Evolutionary conservation across 345 rosid species (phyloP).

Genomic region (Hypericum androsaemum): DNA sequence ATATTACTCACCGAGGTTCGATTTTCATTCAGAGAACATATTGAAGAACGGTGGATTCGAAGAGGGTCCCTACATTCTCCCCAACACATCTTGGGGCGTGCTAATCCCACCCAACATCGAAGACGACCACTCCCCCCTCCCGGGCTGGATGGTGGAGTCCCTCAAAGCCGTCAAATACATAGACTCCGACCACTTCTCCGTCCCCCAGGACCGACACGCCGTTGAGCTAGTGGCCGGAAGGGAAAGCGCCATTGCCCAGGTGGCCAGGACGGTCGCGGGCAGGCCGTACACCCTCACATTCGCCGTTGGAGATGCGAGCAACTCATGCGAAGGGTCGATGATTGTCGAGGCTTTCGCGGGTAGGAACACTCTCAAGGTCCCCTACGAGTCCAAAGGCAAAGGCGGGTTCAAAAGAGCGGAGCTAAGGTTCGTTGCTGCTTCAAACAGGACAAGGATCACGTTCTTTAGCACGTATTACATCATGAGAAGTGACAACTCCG

Average conservation of each 20-base stretch:
- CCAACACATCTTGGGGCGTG: not conserved
- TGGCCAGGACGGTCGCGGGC: not conserved
- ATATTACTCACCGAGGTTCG: too few relatives aligned
- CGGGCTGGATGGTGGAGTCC: constrained; percentile 3
- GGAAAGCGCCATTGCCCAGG: constrained; percentile 3
- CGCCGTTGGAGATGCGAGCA: constrained; percentile 1
- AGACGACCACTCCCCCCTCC: constrained; percentile 1
- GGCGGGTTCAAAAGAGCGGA: constrained; percentile 3
- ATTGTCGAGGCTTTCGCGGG: constrained; percentile 1
- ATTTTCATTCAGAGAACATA: not conserved
- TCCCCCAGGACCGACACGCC: not conserved
- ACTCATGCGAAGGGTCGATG: constrained; percentile 2
- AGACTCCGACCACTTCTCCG: constrained; percentile 6
- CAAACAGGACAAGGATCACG: not conserved
- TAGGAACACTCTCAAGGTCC: constrained; percentile 2
- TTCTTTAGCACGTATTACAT: not conserved
- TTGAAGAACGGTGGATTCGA: not conserved
- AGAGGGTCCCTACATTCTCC: constrained; percentile 3
- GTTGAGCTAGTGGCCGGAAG: not conserved
- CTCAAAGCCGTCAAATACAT: constrained; percentile 6
- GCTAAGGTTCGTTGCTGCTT: not conserved
- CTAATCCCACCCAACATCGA: too few relatives aligned
- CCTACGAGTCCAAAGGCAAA: not conserved
- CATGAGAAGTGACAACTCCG: not conserved
- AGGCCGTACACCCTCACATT: not conserved